Evolutionary conservation across 768 basidiomycete genomes (phyloP), one percentile per base, ranked within the genome.

Genomic region (Mycena alexandri): DNA sequence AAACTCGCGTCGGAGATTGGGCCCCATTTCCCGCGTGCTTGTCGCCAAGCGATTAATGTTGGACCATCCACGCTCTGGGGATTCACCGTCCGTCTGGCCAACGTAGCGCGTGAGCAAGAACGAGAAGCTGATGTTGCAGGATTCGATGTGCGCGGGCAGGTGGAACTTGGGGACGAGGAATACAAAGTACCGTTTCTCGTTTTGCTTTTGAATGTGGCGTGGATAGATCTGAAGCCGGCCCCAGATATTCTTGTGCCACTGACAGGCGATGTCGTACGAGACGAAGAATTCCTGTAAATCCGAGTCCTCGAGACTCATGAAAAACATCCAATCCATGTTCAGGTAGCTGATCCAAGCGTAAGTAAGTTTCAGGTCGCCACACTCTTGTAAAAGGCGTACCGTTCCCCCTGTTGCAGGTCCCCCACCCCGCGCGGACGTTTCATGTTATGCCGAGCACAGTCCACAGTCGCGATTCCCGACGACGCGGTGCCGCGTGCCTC

Each of bases 21-120:
- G 73, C 3, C 78, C 78, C 82, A 83, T 83, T 38, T 84, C 80
- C n/a, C 72, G 67, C 0, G 80, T 83, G 50, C 80, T 82, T 1
- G 67, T 62, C 3, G 79, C 78, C 0, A 76, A 59, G 0, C 70
- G 65, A 61, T 84, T 82, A 3, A 76, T 64, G 0, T 69, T 75
- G 0, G 73, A 54, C 72, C 75, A 79, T 0, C 81, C 80, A 19
- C 82, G 79, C 41, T 78, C 73, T 0, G 73, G 66, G 0, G 72
- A 71, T 57, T 85, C 83, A 0, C 76, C 79, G 8, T 77, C 74
- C 8, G 82, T 75, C 16, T 81, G 78, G 14, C 80, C 83, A 38
- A 81, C 81, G 21, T 74, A 57, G 21, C 61, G 68, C 19, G 66
- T 72, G 47, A 66, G 67, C 34, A 77, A 73, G 63, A 80, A 74